phyloP scores from a whole-genome alignment of 2,329 filamentous ascomycete species.

The Setomelanomma holmii region DNA sequence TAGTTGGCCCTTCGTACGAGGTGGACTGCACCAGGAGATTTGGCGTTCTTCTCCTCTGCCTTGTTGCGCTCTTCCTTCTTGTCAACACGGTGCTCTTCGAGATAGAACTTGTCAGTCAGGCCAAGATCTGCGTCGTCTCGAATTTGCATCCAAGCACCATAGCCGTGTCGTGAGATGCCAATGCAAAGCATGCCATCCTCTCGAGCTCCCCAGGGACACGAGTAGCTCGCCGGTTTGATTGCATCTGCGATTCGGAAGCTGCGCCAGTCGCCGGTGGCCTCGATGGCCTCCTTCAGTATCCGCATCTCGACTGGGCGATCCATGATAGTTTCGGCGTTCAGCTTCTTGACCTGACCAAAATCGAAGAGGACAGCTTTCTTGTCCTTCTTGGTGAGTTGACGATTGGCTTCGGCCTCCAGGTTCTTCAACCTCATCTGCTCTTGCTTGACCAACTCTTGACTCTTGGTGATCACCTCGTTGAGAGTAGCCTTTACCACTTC shows the following conservation, averaged over 20 bases:
- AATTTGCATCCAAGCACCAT: constrained; percentile 94
- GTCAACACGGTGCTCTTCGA: constrained; percentile 97
- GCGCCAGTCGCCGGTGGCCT: constrained; percentile 69
- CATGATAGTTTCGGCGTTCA: constrained; percentile 94
- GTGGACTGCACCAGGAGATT: constrained; percentile 96
- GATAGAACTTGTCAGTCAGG: constrained; percentile 88
- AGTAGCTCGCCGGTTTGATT: constrained; percentile 89
- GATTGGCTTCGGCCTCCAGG: constrained; percentile 74
- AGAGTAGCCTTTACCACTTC: constrained; percentile 80
- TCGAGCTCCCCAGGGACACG: constrained; percentile 86
- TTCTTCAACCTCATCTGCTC: constrained; percentile 69
- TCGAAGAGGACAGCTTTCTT: constrained; percentile 97
- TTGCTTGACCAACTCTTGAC: constrained; percentile 73
- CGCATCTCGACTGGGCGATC: constrained; percentile 90
- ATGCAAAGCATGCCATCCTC: constrained; percentile 98
- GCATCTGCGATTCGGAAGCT: constrained; percentile 90
- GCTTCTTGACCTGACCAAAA: constrained; percentile 88
- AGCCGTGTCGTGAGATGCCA: constrained; percentile 91
- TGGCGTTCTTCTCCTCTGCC: constrained; percentile 72
- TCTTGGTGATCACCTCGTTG: constrained; percentile 77
- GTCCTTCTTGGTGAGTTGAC: constrained; percentile 92
- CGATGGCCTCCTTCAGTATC: constrained; percentile 78
- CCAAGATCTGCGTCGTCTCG: constrained; percentile 88
- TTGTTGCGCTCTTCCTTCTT: constrained; percentile 93
- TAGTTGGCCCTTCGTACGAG: constrained; percentile 95